Base-by-base conservation (phyloP, 768 basidiomycete species). In the Termitomyces sp. region DNA sequence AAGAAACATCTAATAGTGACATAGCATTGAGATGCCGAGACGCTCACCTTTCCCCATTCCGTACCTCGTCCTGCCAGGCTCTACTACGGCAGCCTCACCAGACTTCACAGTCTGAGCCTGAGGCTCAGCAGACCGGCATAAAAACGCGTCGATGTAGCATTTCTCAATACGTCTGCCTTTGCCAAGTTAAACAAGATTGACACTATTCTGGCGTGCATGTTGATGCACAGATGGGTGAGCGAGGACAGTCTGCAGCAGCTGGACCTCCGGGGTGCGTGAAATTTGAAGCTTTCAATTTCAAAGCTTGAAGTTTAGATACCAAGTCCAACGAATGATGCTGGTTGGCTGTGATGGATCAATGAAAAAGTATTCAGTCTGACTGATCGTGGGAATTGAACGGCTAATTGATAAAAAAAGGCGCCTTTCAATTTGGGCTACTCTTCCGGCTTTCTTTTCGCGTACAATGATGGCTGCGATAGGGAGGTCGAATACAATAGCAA, bases 11-110 rank as follows among this genome's bases (percentile, higher is more conserved):
- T n/a, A n/a, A n/a, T 28, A 56, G 58, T 40, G 33, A 58, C 0
- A 20, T 52, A 20, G 36, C 57, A 46, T 20, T 16, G 22, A 40
- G 57, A n/a, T 7, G 15, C 54, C 28, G 39, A 35, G 57, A 24
- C 42, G 18, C 75, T 28, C 52, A 88, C 91, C 84, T 91, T 91
- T 91, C 88, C 86, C 94, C 92, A 95, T 96, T 8, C 86, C 86
- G 68, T 86, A 84, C 58, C 93, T 78, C 16, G 91, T 92, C 64
- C 91, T 78, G 7, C 86, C 87, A 24, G 94, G 79, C 57, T 91
- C 90, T 5, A 92, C 83, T 2, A 88, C 76, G 9, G 81, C 74
- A 60, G 91, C 89, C 44, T 79, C 59, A 15, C 33, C 52, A 32
- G 51, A 24, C 12, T 28, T 35, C 15, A 16, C 35, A 24, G 18